phyloP scores from a whole-genome alignment of 2,329 filamentous ascomycete species.

The Daldinia sp. region DNA sequence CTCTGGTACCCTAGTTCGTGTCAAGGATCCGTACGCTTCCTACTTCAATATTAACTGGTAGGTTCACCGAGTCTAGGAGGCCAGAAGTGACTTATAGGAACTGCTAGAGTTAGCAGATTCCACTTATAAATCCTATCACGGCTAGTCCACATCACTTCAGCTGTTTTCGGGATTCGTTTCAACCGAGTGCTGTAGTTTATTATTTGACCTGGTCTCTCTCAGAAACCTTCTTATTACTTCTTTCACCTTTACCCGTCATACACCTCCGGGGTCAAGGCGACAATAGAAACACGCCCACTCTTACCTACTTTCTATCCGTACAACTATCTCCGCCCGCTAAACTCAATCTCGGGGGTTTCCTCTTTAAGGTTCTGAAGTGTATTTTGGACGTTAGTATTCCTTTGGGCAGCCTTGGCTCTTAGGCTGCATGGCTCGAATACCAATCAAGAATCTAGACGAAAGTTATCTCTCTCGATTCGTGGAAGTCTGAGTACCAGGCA shows the following conservation, averaged over 20 bases:
- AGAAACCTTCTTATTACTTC: conserved; percentile 9
- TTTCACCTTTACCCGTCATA: conserved; percentile 8
- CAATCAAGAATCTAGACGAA: background rate
- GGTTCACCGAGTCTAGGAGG: conserved; percentile 26
- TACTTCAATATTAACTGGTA: conserved; percentile 20
- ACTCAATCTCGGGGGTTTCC: conserved; percentile 27
- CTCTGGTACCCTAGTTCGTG: conserved; percentile 17
- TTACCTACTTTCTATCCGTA: conserved; percentile 10
- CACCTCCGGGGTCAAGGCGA: conserved; percentile 16
- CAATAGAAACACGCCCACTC: conserved; percentile 19
- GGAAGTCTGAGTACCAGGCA: conserved; percentile 1
- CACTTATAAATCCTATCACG: conserved; percentile 6
- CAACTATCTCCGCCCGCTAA: conserved; percentile 22
- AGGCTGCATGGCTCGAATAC: background rate
- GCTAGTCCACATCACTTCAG: conserved; percentile 5
- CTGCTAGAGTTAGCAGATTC: conserved; percentile 12
- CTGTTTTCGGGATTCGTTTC: conserved; percentile 10
- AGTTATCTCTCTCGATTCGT: background rate
- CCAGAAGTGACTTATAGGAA: conserved; percentile 14
- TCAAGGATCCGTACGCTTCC: conserved; percentile 20
- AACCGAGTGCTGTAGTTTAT: conserved; percentile 14
- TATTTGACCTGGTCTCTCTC: conserved; percentile 9
- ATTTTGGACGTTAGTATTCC: background rate
- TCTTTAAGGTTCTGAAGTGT: conserved; percentile 8
- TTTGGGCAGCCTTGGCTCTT: conserved; percentile 2